phyloP scores from a whole-genome alignment of 345 rosid genomes.

The Pugionium cornutum region DNA sequence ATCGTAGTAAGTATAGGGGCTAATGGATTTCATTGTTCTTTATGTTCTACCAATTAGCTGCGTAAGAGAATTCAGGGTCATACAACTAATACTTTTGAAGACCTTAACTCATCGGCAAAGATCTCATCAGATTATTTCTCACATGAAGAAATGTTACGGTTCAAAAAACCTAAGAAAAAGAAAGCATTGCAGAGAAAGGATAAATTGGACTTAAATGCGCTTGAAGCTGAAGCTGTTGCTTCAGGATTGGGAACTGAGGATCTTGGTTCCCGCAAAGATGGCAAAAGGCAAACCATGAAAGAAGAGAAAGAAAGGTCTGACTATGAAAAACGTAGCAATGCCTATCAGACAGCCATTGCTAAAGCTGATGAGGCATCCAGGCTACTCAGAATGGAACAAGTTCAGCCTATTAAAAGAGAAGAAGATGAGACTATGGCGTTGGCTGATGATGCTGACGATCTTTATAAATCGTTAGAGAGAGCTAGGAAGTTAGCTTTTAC shows the following conservation, averaged over 20 bases:
- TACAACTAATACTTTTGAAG: constrained; percentile 54
- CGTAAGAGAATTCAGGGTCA: constrained; percentile 79
- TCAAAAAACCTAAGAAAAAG: constrained; percentile 92
- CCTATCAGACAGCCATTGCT: constrained; percentile 70
- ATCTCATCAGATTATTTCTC: constrained; percentile 78
- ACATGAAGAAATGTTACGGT: constrained; percentile 81
- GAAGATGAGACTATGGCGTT: constrained; percentile 59
- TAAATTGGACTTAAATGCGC: constrained; percentile 79
- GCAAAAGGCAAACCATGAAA: constrained; percentile 73
- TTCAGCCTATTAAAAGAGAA: constrained; percentile 48
- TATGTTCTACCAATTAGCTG: constrained; percentile 53
- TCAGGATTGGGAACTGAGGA: constrained; percentile 82
- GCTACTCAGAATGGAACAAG: constrained; percentile 63
- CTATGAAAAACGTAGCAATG: constrained; percentile 72
- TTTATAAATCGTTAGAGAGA: constrained; percentile 74
- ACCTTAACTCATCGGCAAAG: constrained; percentile 66
- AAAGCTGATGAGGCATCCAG: constrained; percentile 95
- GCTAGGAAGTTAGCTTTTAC: constrained; percentile 77
- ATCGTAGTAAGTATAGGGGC: constrained; percentile 13
- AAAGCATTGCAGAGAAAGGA: constrained; percentile 82
- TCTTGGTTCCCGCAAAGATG: constrained; percentile 90
- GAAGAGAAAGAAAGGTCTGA: constrained; percentile 78
- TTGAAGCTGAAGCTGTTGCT: constrained; percentile 90
- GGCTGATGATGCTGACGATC: constrained; percentile 89
- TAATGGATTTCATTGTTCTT: constrained; percentile 14